Evolutionary conservation across 768 basidiomycete genomes (phyloP).

Genomic region (Boletus speciosus): DNA sequence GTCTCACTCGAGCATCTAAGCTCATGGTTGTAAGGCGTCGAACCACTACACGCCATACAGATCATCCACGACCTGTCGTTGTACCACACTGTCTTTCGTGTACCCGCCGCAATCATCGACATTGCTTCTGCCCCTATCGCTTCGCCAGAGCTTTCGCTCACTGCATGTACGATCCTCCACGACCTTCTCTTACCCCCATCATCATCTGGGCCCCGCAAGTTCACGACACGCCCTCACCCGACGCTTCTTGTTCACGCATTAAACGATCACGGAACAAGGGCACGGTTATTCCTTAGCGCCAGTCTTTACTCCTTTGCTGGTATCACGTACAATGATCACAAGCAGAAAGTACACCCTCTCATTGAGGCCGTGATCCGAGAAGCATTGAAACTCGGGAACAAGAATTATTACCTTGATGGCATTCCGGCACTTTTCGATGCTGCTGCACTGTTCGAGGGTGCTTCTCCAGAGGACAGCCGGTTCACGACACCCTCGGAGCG

Average conservation of each 20-base stretch:
- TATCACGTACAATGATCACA: constrained; percentile 58
- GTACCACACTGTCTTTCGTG: constrained; percentile 62
- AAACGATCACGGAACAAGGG: constrained; percentile 33
- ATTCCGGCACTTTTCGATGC: constrained; percentile 65
- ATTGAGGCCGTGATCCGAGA: constrained; percentile 75
- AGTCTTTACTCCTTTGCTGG: constrained; percentile 68
- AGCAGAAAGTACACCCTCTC: constrained; percentile 56
- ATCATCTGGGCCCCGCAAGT: constrained; percentile 8
- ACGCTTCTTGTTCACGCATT: constrained; percentile 34
- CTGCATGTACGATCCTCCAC: constrained; percentile 58
- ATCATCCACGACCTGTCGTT: constrained; percentile 74
- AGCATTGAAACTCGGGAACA: constrained; percentile 77
- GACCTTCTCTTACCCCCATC: constrained; percentile 37
- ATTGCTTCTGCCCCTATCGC: constrained; percentile 45
- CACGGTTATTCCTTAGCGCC: constrained; percentile 77
- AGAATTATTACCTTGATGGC: constrained; percentile 75
- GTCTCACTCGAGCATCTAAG: not conserved
- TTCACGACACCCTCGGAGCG: constrained; percentile 46
- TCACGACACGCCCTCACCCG: constrained; percentile 29
- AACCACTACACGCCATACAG: constrained; percentile 70
- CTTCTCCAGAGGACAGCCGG: constrained; percentile 31
- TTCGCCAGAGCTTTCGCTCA: constrained; percentile 43
- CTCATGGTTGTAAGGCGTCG: constrained; percentile 48
- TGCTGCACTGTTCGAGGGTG: constrained; percentile 36
- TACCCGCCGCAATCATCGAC: constrained; percentile 43